Evolutionary conservation across 495 filamentous ascomycete genomes (phyloP).

Genomic region (Aspergillus wentii): DNA sequence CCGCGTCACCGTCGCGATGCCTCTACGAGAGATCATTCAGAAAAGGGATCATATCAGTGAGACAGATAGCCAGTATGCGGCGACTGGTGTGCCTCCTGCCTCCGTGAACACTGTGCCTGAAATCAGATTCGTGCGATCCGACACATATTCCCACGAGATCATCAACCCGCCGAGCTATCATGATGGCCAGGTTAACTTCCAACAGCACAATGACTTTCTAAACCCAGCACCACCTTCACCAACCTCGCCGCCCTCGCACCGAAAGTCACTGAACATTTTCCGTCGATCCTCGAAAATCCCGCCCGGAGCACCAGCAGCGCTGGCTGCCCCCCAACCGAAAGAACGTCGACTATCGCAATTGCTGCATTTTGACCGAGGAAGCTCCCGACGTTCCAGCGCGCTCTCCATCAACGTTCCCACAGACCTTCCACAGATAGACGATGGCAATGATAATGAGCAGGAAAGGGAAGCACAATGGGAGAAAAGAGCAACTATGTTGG

Average conservation of each 20-base stretch:
- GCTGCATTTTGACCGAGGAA: slow-evolving; percentile 60
- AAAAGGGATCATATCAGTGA: slow-evolving; percentile 59
- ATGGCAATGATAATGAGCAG: slow-evolving; percentile 43
- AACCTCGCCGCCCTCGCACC: slow-evolving; percentile 32
- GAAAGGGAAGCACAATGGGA: slow-evolving; percentile 69
- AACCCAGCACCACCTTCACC: slow-evolving; percentile 9
- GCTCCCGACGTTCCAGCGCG: slow-evolving; percentile 45
- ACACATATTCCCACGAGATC: slow-evolving; percentile 74
- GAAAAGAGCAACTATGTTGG: slow-evolving; percentile 80
- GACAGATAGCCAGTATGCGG: slow-evolving; percentile 11
- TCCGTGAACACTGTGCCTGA: slow-evolving; percentile 46
- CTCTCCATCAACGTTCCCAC: slow-evolving; percentile 69
- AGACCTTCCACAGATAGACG: slow-evolving; percentile 69
- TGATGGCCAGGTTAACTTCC: no score
- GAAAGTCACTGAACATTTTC: slow-evolving; percentile 45
- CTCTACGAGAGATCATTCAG: slow-evolving; percentile 67
- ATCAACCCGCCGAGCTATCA: slow-evolving; percentile 68
- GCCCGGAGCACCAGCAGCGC: slow-evolving; percentile 26
- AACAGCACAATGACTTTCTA: slow-evolving; percentile 16
- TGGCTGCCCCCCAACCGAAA: slow-evolving; percentile 21
- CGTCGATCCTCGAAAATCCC: slow-evolving; percentile 39
- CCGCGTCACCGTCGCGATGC: slow-evolving; percentile 47
- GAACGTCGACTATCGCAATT: slow-evolving; percentile 61
- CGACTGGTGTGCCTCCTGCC: slow-evolving; percentile 2
- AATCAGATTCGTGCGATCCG: slow-evolving; percentile 80